Conservation (phyloP, 768 basidiomycete species). For the Lactifluus echinatus region DNA sequence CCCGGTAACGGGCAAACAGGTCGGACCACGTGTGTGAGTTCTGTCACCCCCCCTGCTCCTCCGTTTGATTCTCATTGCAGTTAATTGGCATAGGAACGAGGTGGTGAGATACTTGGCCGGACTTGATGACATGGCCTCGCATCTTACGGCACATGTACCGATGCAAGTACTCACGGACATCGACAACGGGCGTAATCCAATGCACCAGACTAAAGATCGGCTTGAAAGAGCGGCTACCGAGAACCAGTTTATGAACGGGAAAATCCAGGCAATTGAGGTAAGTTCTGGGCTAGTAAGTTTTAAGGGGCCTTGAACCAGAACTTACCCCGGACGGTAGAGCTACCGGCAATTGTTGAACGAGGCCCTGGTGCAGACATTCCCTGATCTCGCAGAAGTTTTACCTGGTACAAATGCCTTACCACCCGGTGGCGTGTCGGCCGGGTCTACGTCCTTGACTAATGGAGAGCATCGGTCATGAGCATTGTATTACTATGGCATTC, state of each 20-base stretch:
- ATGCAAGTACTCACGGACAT: conserved; percentile 71
- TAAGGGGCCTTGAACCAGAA: neutral
- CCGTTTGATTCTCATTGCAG: neutral
- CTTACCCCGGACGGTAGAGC: conserved; percentile 37
- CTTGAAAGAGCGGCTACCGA: conserved; percentile 79
- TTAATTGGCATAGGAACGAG: conserved; percentile 46
- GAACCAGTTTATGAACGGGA: conserved; percentile 89
- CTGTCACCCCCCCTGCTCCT: neutral
- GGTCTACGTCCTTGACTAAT: neutral
- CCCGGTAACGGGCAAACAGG: conserved; percentile 56
- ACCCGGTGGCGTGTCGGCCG: neutral
- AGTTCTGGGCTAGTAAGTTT: conserved; percentile 19
- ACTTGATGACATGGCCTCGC: conserved; percentile 61
- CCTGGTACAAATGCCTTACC: neutral
- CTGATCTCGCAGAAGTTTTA: conserved; percentile 40
- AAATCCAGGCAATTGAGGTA: conserved; percentile 71
- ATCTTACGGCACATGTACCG: conserved; percentile 56
- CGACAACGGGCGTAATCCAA: conserved; percentile 72
- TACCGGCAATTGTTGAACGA: conserved; percentile 62
- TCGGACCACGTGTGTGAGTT: conserved; percentile 65
- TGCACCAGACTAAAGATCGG: conserved; percentile 72
- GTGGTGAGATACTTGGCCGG: conserved; percentile 58
- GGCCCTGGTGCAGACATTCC: conserved; percentile 63
- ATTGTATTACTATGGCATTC: neutral
- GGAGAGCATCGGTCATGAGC: conserved; percentile 9